Percentiles rank a stretch among this genome's conserved stretches.
phyloP scores from a whole-genome alignment of 2,329 filamentous ascomycete species.

The Xylariomycetidae sp. region DNA sequence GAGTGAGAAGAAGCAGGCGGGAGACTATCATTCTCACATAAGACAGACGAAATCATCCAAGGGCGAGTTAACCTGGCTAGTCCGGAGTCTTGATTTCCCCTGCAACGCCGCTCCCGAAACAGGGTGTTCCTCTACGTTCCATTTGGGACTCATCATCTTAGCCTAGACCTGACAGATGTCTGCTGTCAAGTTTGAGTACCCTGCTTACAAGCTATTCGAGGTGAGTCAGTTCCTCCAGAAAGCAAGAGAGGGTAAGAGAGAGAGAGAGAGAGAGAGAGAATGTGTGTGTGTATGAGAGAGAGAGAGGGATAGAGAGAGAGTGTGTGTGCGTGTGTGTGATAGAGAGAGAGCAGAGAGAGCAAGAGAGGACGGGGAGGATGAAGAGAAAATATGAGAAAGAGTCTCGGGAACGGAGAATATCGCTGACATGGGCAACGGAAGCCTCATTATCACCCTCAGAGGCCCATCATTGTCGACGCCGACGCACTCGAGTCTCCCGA shows the following conservation, averaged over 20 bases:
- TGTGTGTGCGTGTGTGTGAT: no score
- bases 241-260: no score
- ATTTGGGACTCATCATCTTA: slow-evolving; percentile 25
- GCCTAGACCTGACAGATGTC: slow-evolving; percentile 41
- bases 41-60: slow-evolving; percentile 20
- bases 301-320: no score
- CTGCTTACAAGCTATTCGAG: slow-evolving; percentile 55
- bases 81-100: slow-evolving; percentile 15
- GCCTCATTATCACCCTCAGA: slow-evolving; percentile 50
- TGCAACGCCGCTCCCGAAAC: slow-evolving; percentile 32
- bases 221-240: no score
- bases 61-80: slow-evolving; percentile 6
- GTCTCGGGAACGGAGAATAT: neutral
- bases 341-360: no score
- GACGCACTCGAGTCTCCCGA: slow-evolving; percentile 54
- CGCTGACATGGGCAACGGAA: slow-evolving; percentile 19
- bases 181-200: slow-evolving; percentile 50
- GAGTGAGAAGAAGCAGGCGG: slow-evolving; percentile 15
- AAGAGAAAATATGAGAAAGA: no score
- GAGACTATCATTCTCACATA: slow-evolving; percentile 18
- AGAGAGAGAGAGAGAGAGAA: no score
- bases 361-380: no score
- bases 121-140: slow-evolving; percentile 28
- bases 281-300: no score
- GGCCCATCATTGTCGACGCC: slow-evolving; percentile 52